These are phyloP conservation scores for Clarireedia hainanense DNA, from an alignment of 2,329 filamentous ascomycete genomes.

Conservation along the genomic window DNA sequence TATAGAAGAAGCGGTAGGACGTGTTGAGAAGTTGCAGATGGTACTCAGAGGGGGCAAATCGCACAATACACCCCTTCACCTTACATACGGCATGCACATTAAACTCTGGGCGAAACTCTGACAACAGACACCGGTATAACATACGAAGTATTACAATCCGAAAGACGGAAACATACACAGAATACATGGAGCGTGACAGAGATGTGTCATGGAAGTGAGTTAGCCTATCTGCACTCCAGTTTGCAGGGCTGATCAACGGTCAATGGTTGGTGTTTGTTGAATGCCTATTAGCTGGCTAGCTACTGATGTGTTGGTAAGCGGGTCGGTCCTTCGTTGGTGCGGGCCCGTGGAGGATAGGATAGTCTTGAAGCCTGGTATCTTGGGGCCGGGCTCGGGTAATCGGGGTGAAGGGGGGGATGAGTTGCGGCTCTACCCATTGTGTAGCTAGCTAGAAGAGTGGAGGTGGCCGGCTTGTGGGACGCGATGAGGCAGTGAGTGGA, in stretches of 20 bases:
- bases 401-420: background rate
- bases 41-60: too few relatives aligned
- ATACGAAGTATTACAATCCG: too few relatives aligned
- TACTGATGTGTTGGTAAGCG: constrained; percentile 2
- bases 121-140: too few relatives aligned
- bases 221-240: background rate
- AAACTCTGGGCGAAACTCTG: too few relatives aligned
- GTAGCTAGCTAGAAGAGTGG: background rate
- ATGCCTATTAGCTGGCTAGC: background rate
- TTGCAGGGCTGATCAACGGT: constrained; percentile 5
- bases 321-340: background rate
- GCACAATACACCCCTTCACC: background rate
- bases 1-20: too few relatives aligned
- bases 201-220: background rate
- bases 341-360: background rate
- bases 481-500: background rate
- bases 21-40: too few relatives aligned
- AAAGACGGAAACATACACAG: background rate
- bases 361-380: too few relatives aligned
- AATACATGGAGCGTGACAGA: background rate
- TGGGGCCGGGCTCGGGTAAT: background rate
- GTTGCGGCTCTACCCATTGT: constrained; percentile 2
- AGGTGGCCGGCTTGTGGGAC: background rate
- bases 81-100: background rate
- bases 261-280: constrained; percentile 7